Conservation (phyloP, 176 grass and related monocot species). For the Alopecurus myosuroides region DNA sequence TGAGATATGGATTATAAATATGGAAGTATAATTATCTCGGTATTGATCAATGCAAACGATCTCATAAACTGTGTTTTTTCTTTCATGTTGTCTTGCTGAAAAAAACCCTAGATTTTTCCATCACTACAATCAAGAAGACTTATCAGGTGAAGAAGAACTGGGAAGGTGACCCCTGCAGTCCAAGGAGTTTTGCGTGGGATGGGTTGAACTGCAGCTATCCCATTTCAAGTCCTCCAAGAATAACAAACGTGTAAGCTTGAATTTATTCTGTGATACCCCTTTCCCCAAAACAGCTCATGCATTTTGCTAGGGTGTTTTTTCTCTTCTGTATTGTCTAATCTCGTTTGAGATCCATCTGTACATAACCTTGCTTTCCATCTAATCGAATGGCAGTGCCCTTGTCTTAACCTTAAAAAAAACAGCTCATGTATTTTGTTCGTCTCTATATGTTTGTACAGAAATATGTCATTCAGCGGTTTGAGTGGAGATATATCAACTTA, state of each 20-base stretch:
- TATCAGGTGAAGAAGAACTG: constrained; percentile 39
- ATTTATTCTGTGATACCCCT: not conserved
- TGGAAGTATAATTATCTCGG: no score
- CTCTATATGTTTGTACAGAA: constrained; percentile 30
- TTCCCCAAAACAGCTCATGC: no score
- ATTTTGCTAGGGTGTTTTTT: no score
- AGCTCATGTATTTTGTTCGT: no score
- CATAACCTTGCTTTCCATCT: no score
- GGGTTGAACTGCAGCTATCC: constrained; percentile 36
- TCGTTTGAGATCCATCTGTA: no score
- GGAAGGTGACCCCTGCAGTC: constrained; percentile 45
- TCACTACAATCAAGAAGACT: constrained; percentile 25
- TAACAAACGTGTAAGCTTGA: constrained; percentile 51
- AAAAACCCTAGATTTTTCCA: constrained; percentile 25
- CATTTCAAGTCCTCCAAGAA: constrained; percentile 36
- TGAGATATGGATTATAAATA: no score
- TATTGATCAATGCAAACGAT: not conserved
- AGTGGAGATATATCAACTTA: constrained; percentile 33
- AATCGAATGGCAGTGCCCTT: no score
- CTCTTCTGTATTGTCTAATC: no score
- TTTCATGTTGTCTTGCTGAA: not conserved
- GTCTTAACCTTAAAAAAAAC: no score
- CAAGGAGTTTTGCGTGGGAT: constrained; percentile 15
- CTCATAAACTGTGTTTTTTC: not conserved
- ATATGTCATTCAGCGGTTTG: constrained; percentile 32